Evolutionary conservation across 768 basidiomycete genomes (phyloP), one percentile per base, ranked within the genome.

Genomic region (Terana coerulea): DNA sequence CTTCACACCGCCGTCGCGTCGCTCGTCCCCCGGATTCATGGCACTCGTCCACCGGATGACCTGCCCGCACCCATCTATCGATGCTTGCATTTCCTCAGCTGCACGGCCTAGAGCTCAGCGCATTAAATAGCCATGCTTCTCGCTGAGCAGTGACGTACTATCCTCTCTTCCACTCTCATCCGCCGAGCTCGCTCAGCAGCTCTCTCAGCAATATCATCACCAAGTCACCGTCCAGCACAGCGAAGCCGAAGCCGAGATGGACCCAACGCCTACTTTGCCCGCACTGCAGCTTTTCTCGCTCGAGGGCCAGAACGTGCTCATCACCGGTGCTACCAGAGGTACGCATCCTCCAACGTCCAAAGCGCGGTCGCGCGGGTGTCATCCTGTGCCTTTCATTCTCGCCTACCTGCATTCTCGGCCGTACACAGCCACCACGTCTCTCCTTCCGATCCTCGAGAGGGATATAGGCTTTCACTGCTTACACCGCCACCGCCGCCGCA

Each of bases 241-340:
- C 19, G 42, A 37, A 54, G 34, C 47, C 44, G n/a, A n/a, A n/a
- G n/a, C 34, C 48, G 29, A 25, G 25, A 83, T 84, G 80, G 77
- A 81, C 61, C 72, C 74, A 52, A 74, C 81, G 33, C 80, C 83
- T 24, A 56, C 67, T 29, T 55, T 70, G 62, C 74, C 68, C 60
- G 70, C 81, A 11, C 77, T 68, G 55, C 67, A 74, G 31, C 78
- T 93, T 44, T 91, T 91, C 69, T 77, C 79, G 51, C 79, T 93
- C 61, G 64, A 68, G 2, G 80, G 81, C 52, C 74, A 83, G 63
- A 85, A 78, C 51, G 87, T 78, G 30, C 82, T 92, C 68, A 78
- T 93, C 62, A 92, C 91, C 33, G 90, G 90, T 54, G 86, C 84
- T 28, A 82, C 86, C 21, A 75, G 89, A 67, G 89, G 88, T 86